Evolutionary conservation across 176 grass and related monocot genomes (phyloP).

Genomic region (Eragrostis curvula): DNA sequence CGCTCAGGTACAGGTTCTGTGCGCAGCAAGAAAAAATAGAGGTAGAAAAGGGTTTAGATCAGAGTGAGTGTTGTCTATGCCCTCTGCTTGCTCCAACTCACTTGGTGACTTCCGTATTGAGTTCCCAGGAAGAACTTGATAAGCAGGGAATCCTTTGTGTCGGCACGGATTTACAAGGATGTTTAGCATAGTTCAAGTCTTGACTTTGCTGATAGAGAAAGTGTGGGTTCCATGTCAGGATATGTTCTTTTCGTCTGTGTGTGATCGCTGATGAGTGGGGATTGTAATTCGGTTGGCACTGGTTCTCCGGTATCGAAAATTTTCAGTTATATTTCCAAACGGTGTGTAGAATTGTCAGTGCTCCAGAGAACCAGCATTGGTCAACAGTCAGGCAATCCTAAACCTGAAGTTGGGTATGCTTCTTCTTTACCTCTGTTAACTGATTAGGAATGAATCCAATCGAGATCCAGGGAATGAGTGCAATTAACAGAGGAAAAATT

Average conservation of each 20-base stretch:
- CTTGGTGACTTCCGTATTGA: not conserved
- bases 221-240: too few species aligned
- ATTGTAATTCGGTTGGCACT: too few species aligned
- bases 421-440: not conserved
- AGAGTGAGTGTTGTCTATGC: not conserved
- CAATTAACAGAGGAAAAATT: not conserved
- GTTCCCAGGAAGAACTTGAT: not conserved
- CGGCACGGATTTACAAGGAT: not conserved
- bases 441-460: not conserved
- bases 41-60: not conserved
- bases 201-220: too few species aligned
- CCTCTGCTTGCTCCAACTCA: constrained; percentile 5
- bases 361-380: not conserved
- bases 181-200: too few species aligned
- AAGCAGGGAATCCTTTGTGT: not conserved
- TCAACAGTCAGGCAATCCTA: not conserved
- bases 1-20: not conserved
- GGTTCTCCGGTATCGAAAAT: too few species aligned
- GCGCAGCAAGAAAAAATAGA: not conserved
- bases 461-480: not conserved
- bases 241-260: not conserved
- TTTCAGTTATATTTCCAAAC: not conserved
- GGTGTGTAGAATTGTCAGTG: not conserved
- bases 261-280: not conserved
- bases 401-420: not conserved